Percentiles rank a stretch among this genome's conserved stretches.
Conservation (phyloP, 495 filamentous ascomycete species). For the Monascus purpureus region DNA sequence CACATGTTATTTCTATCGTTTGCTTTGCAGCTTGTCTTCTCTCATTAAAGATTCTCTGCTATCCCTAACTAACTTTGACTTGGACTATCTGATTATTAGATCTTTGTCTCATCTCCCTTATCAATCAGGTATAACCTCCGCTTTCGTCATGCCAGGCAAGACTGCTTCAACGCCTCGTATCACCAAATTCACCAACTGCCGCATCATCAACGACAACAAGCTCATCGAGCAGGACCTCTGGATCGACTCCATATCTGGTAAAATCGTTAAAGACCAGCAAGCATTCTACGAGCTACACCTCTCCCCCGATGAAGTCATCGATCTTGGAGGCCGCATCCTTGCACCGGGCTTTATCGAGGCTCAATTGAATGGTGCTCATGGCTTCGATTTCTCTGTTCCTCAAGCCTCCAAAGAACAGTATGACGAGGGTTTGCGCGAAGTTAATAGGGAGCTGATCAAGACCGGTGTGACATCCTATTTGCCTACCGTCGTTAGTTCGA, state of each 20-base stretch:
- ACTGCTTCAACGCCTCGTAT: slow-evolving; percentile 32
- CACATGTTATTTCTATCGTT: too few relatives aligned
- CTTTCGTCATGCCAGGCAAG: slow-evolving; percentile 24
- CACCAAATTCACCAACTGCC: slow-evolving; percentile 75
- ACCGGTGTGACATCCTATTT: slow-evolving; percentile 78
- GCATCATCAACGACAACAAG: slow-evolving; percentile 45
- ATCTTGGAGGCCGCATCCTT: slow-evolving; percentile 66
- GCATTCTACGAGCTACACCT: slow-evolving; percentile 58
- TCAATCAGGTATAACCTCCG: too few relatives aligned
- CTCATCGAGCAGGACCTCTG: slow-evolving; percentile 63
- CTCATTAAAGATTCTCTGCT: too few relatives aligned
- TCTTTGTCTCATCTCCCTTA: too few relatives aligned
- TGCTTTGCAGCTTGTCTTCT: too few relatives aligned
- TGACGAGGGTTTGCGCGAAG: slow-evolving; percentile 45
- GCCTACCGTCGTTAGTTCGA: slow-evolving; percentile 58
- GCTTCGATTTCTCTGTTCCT: slow-evolving; percentile 73
- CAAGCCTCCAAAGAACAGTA: slow-evolving; percentile 49
- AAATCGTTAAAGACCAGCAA: slow-evolving; percentile 60
- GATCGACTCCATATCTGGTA: slow-evolving; percentile 61
- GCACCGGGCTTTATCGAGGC: slow-evolving; percentile 74
- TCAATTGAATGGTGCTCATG: slow-evolving; percentile 74
- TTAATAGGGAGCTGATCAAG: slow-evolving; percentile 53
- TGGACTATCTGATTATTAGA: too few relatives aligned
- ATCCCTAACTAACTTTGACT: too few relatives aligned
- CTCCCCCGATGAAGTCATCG: slow-evolving; percentile 39